Evolutionary conservation across 2,329 filamentous ascomycete genomes (phyloP).

Genomic region (Seiridium cupressi): DNA sequence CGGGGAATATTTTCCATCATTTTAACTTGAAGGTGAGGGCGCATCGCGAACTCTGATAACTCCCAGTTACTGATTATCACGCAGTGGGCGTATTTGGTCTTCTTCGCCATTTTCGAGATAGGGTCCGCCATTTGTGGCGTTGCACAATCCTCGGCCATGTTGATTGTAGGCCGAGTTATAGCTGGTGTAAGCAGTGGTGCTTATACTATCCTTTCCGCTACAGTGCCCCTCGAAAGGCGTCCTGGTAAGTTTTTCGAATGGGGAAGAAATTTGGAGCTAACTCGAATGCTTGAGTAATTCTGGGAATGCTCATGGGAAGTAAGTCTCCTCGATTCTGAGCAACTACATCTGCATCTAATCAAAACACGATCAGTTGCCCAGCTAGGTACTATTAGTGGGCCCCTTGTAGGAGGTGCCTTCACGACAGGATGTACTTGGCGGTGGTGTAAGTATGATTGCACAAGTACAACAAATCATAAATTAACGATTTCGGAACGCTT

Average conservation of each 20-base stretch:
- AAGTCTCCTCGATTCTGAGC: background rate
- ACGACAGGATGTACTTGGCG: conserved; percentile 40
- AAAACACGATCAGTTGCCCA: conserved; percentile 19
- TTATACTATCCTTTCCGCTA: conserved; percentile 44
- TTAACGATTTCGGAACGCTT: too few species aligned
- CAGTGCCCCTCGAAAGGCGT: conserved; percentile 34
- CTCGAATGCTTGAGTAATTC: conserved; percentile 6
- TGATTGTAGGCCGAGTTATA: conserved; percentile 52
- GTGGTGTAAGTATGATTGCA: conserved; percentile 34
- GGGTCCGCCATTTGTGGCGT: conserved; percentile 50
- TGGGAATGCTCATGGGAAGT: conserved; percentile 18
- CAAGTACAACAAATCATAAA: too few species aligned
- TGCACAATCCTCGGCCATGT: conserved; percentile 42
- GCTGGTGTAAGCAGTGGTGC: conserved; percentile 50
- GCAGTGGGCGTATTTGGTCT: conserved; percentile 33
- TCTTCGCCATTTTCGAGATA: conserved; percentile 50
- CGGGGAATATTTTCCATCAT: background rate
- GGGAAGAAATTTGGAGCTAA: too few species aligned
- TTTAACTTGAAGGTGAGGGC: background rate
- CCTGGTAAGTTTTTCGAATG: conserved; percentile 23
- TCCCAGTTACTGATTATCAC: conserved; percentile 38
- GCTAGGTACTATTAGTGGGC: conserved; percentile 42
- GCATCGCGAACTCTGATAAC: conserved; percentile 25
- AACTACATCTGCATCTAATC: too few species aligned
- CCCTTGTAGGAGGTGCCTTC: conserved; percentile 42